phyloP scores from a whole-genome alignment of 2,329 filamentous ascomycete species.

The Paracamarosporium sp. region DNA sequence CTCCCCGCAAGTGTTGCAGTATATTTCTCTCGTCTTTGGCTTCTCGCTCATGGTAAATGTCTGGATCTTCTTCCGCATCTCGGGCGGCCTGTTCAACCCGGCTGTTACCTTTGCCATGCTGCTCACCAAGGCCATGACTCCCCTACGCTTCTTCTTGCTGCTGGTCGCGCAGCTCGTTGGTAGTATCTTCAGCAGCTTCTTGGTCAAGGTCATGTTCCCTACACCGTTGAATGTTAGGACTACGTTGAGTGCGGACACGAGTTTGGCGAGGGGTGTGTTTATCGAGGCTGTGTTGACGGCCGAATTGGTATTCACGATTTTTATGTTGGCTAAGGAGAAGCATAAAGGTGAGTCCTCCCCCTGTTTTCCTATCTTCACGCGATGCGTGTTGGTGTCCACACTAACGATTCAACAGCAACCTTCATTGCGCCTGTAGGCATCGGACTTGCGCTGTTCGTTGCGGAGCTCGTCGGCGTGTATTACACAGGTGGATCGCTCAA shows the following conservation, averaged over 20 bases:
- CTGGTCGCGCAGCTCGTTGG: slow-evolving; percentile 55
- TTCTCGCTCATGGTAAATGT: slow-evolving; percentile 49
- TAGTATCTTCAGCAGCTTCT: slow-evolving; percentile 51
- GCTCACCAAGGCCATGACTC: slow-evolving; percentile 49
- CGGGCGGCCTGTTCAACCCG: slow-evolving; percentile 38
- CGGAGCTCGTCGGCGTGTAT: slow-evolving; percentile 56
- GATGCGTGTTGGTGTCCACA: neutral
- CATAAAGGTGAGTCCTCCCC: slow-evolving; percentile 54
- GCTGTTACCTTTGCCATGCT: slow-evolving; percentile 46
- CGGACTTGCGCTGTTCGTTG: slow-evolving; percentile 71
- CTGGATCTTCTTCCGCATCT: slow-evolving; percentile 49
- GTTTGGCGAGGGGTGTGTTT: slow-evolving; percentile 52
- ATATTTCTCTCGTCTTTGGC: slow-evolving; percentile 44
- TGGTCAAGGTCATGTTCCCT: slow-evolving; percentile 55
- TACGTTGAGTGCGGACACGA: slow-evolving; percentile 50
- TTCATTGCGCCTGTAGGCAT: slow-evolving; percentile 74
- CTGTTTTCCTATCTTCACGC: neutral
- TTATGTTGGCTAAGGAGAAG: slow-evolving; percentile 73
- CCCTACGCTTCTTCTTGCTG: slow-evolving; percentile 50
- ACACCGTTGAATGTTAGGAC: slow-evolving; percentile 55
- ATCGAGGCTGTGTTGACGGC: slow-evolving; percentile 47
- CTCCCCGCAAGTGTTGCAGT: slow-evolving; percentile 51
- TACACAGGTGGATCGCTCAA: slow-evolving; percentile 54
- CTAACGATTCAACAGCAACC: slow-evolving; percentile 54
- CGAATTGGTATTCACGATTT: slow-evolving; percentile 40